Base-by-base conservation (phyloP, 768 basidiomycete genomes). In the Amylocystis lapponica region DNA sequence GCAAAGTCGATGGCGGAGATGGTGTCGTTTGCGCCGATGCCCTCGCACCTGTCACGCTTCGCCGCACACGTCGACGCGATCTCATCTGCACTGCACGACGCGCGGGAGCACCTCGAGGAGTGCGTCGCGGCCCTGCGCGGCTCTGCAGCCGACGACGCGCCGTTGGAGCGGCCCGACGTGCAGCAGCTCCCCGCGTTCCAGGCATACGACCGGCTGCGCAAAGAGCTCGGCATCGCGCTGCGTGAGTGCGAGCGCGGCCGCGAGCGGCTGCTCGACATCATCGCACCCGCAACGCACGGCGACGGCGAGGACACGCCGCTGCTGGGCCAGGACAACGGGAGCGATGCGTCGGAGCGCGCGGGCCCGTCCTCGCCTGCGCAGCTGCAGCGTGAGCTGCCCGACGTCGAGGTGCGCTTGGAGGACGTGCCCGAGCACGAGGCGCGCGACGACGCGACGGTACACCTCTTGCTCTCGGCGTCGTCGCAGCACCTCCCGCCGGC, bases 241-340 rank as follows among this genome's bases (percentile, higher is more conserved):
- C 67, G 87, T 6, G 89, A 91, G 54, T 91, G 86, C 56, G 88
- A 91, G 61, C 75, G 88, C 7, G 88, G 88, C 0, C 68, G 83
- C 14, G 81, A 78, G 30, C 72, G 74, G 14, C 65, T 91, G 25
- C 51, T 81, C 2, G 74, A 78, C 38, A 63, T 83, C 41, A 61
- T 86, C 3, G 57, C 68, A n/a, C 66, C 4, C 50, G 41, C 51
- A 27, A 21, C 40, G 25, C 51, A 58, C 30, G 12, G 53, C 49
- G 42, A 61, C 33, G 23, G 58, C 47, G 51, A 49, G 25, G 69
- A 73, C 33, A 58, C 78, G n/a, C 79, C 79, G 6, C 69, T 61
- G 8, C 66, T 83, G 6, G 45, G 44, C 17, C 43, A 47, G 3
- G 78, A 80, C 46, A 76, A 77, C n/a, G 68, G 56, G 21, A 65